Percentiles rank a stretch among this genome's conserved stretches.
phyloP scores from a whole-genome alignment of 768 basidiomycete species.

The Kwoniella sp. region DNA sequence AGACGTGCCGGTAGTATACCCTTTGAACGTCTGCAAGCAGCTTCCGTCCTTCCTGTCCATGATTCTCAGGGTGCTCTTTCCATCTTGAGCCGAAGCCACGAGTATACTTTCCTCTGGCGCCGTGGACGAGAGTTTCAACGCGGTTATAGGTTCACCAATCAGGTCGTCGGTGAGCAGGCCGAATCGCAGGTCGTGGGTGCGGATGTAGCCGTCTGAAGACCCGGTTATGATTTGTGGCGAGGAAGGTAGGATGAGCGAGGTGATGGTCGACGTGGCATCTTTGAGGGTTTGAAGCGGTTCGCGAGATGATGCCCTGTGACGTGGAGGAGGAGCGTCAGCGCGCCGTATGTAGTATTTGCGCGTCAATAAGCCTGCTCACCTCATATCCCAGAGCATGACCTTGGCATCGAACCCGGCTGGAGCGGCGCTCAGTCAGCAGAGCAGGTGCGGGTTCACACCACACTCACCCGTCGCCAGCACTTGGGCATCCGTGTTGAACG shows the following conservation, averaged over 20 bases:
- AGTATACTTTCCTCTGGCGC: slow-evolving; percentile 65
- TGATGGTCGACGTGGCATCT: slow-evolving; percentile 39
- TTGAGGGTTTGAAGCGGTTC: slow-evolving; percentile 71
- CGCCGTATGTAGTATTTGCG: too few species aligned
- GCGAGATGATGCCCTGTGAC: slow-evolving; percentile 71
- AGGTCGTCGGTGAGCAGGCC: slow-evolving; percentile 85
- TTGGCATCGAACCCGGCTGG: slow-evolving; percentile 88
- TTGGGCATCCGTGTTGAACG: slow-evolving; percentile 72
- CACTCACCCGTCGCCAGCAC: slow-evolving; percentile 78
- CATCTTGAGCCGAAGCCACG: slow-evolving; percentile 57
- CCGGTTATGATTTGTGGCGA: slow-evolving; percentile 66
- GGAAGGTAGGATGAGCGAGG: slow-evolving; percentile 47
- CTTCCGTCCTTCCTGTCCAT: slow-evolving; percentile 77
- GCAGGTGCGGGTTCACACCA: neutral
- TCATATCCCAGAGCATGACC: slow-evolving; percentile 84
- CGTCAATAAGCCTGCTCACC: too few species aligned
- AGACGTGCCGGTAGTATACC: slow-evolving; percentile 75
- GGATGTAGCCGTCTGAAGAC: slow-evolving; percentile 84
- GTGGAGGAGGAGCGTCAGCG: too few species aligned
- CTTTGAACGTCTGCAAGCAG: slow-evolving; percentile 75
- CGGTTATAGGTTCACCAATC: slow-evolving; percentile 83
- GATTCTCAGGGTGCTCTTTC: slow-evolving; percentile 78
- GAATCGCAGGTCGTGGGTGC: slow-evolving; percentile 91
- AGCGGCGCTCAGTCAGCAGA: neutral
- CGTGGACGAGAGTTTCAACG: slow-evolving; percentile 63